Base-by-base conservation (phyloP, 306 rosid genomes). In the Carpinus viminea region DNA sequence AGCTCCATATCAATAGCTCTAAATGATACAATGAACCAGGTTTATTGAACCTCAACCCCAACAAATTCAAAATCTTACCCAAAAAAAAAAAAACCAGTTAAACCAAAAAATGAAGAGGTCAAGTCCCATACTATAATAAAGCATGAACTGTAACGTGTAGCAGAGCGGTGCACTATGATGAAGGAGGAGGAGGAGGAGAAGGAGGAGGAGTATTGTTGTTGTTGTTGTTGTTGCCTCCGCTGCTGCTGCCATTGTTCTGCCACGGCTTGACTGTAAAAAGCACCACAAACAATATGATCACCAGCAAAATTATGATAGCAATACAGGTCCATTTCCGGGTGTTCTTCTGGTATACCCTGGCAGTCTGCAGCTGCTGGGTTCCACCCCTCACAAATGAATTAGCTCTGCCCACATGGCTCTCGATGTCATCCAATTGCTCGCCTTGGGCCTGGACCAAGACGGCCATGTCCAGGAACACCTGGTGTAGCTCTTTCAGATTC, bases 381-480 rank as follows among this genome's bases (percentile, higher is more conserved):
- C 97, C 98, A 0, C 85, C 73, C 56, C 79, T 80, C 0, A 94
- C 93, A 55, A 57, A 90, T 7, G 98, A 94, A 75, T 84, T 83
- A 11, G 98, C 97, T 20, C 97, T 80, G 36, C 70, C 76, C 83
- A 94, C 76, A 43, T 94, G 93, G 87, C 85, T 87, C 82, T 92
- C 98, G 1, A 94, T 94, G 82, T 94, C 93, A 46, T 94, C 96
- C 13, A 94, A 51, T 7, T 94, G 91, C 79, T 92, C 93, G 4
- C 97, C 97, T 52, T 94, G 97, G 1, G 88, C 78, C 57, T 92
- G 87, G 28, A 94, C 96, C 86, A 94, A 53, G 20, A 94, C 97
- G 2, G 98, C 86, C 97, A 94, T 94, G 90, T 94, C 98, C 87
- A 94, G 12, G 84, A 94, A 94, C 74, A 94, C 92, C 74, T 94